Base-by-base conservation (phyloP, 176 grass and related monocot species). In the Oryza rufipogon region DNA sequence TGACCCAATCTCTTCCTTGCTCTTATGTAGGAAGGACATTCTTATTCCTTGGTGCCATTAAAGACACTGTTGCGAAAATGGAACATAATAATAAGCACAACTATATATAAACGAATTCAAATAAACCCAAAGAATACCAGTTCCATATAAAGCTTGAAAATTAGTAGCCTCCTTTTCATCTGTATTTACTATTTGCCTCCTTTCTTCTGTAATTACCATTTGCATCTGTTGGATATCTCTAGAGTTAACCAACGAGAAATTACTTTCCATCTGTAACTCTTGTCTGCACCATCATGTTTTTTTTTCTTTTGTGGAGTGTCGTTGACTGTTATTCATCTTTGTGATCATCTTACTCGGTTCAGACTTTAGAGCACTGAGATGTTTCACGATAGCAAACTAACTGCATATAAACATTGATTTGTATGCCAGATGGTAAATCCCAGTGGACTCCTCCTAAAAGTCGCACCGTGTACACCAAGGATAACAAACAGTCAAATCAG, bases 401-500 rank as follows among this genome's bases (percentile, higher is more conserved):
- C 85, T 52, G 41, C 74, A 83, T 61, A 80, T 61, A 80, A 73
- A 68, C 2, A 54, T 64, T 75, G 14, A 26, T 84, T 67, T 84
- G 17, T 60, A 44, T 76, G 72, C 2, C 83, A 95, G 93, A 90
- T 87, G 87, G 64, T 68, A 92, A 94, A 75, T 64, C 78, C 41
- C 89, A 89, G 65, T 92, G 91, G 65, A 70, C 72, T 54, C 81
- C 93, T 78, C 64, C 85, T 11, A 87, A 87, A 83, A 89, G 68
- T 46, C 86, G 80, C 41, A 71, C 81, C 0, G 0, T 73, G 17
- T 79, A 84, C 20, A 79, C 28, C 72, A 93, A 92, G 84, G 87
- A 92, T 60, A 66, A 58, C 51, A 96, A 96, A 79, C 73, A 75
- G 26, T 77, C 34, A 12, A 66, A 81, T 33, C 33, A 34, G 14